These are phyloP conservation scores for Heliophila coronopifolia DNA, from an alignment of 441 rosid genomes.

Conservation along the genomic window DNA sequence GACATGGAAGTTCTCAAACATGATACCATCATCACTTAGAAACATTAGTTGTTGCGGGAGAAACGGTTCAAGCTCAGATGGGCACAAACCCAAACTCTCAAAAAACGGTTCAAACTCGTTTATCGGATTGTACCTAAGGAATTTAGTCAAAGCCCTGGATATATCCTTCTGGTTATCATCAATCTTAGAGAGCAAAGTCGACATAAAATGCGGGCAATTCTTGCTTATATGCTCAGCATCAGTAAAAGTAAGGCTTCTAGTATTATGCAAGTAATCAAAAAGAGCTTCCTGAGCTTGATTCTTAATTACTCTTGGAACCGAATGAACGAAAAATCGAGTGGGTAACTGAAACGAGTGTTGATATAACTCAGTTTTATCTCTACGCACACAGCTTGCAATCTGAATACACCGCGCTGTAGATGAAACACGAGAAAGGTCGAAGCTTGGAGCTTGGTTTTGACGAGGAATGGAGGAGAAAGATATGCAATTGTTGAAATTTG, in stretches of 20 bases:
- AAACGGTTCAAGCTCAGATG: slow-evolving; percentile 35
- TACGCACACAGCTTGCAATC: slow-evolving; percentile 21
- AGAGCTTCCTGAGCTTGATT: slow-evolving; percentile 50
- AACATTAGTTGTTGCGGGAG: slow-evolving; percentile 45
- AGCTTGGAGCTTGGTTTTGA: slow-evolving; percentile 25
- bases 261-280: slow-evolving; percentile 61
- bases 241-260: slow-evolving; percentile 44
- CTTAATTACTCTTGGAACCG: slow-evolving; percentile 36
- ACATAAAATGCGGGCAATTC: slow-evolving; percentile 54
- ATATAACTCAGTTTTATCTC: slow-evolving; percentile 7
- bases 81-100: slow-evolving; percentile 68
- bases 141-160: slow-evolving; percentile 34
- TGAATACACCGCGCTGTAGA: slow-evolving; percentile 30
- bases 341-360: slow-evolving; percentile 26
- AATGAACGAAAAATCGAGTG: slow-evolving; percentile 24
- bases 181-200: slow-evolving; percentile 42
- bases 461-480: slow-evolving; percentile 23
- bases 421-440: slow-evolving; percentile 30
- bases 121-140: slow-evolving; percentile 63
- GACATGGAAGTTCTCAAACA: slow-evolving; percentile 60
- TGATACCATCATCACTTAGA: slow-evolving; percentile 44
- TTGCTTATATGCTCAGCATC: slow-evolving; percentile 83
- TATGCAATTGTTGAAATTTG: slow-evolving; percentile 25
- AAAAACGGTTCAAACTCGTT: slow-evolving; percentile 78
- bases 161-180: slow-evolving; percentile 41